Conservation (phyloP, 169 alveolate genomes). For the Plasmodium sp. region DNA sequence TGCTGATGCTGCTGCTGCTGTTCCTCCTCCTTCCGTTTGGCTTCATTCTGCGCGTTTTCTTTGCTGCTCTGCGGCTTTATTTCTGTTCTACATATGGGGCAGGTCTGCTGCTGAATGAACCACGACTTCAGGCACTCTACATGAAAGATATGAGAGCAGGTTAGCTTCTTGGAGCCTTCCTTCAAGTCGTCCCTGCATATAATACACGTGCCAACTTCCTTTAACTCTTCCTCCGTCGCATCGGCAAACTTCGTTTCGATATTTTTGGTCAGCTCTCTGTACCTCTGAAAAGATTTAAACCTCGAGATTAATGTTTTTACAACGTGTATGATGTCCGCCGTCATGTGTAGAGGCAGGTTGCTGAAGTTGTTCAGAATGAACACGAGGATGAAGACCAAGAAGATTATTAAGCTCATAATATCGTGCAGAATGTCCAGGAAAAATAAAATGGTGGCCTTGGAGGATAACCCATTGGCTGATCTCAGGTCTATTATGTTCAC, state of each 20-base stretch:
- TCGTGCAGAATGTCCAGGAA: constrained; percentile 82
- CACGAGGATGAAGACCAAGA: constrained; percentile 76
- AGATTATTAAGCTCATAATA: constrained; percentile 72
- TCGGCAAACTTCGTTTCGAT: constrained; percentile 80
- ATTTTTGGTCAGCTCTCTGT: constrained; percentile 73
- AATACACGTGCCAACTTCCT: constrained; percentile 88
- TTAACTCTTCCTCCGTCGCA: constrained; percentile 88
- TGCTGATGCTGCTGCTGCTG: background rate
- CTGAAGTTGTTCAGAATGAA: constrained; percentile 88
- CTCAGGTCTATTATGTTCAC: constrained; percentile 76
- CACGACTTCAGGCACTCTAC: constrained; percentile 87
- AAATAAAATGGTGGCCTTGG: constrained; percentile 80
- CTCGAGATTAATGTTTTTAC: constrained; percentile 72
- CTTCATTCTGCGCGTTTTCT: background rate
- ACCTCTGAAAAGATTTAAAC: constrained; percentile 75
- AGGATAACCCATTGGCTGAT: constrained; percentile 75
- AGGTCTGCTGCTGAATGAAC: constrained; percentile 88
- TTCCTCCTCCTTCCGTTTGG: background rate
- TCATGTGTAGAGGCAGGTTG: constrained; percentile 88
- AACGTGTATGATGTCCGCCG: constrained; percentile 90
- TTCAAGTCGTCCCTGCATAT: constrained; percentile 89
- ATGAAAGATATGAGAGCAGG: constrained; percentile 91
- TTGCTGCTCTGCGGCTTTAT: constrained; percentile 15
- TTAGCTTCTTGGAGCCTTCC: constrained; percentile 85
- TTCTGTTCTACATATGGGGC: constrained; percentile 88